A percentile compares a stretch with the other conserved stretches of the same genome.
phyloP scores from a whole-genome alignment of 129 eudicot species.

The Chrysanthemum seticuspe region DNA sequence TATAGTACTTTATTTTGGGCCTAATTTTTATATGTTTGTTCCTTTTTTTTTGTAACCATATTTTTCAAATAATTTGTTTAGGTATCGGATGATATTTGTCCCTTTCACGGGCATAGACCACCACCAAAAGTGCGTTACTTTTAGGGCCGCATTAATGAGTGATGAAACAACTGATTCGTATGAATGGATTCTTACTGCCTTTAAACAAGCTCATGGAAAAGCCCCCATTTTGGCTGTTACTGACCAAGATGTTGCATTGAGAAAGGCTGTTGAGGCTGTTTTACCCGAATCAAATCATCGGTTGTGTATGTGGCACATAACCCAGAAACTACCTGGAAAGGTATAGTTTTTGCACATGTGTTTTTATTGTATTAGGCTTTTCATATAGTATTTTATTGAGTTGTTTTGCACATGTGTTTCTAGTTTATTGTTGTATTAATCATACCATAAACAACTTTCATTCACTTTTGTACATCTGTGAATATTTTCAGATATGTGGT shows the following conservation, averaged over 20 bases:
- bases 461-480: background rate
- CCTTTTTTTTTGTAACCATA: too few species aligned
- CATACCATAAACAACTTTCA: too few species aligned
- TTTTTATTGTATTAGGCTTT: too few species aligned
- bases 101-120: background rate
- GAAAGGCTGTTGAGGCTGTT: background rate
- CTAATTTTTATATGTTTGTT: too few species aligned
- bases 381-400: too few species aligned
- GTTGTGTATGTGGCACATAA: constrained; percentile 2
- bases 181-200: background rate
- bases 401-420: background rate
- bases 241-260: background rate
- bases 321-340: background rate
- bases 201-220: background rate
- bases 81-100: background rate
- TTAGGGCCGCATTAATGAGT: background rate
- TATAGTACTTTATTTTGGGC: background rate
- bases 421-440: background rate
- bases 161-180: background rate
- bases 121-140: background rate
- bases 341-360: background rate
- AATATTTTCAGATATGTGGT: background rate
- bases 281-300: background rate
- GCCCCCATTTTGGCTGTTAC: background rate
- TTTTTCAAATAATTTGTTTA: background rate